Base-by-base conservation (phyloP, 2,329 filamentous ascomycete genomes). In the Pestalotiopsis sp. region DNA sequence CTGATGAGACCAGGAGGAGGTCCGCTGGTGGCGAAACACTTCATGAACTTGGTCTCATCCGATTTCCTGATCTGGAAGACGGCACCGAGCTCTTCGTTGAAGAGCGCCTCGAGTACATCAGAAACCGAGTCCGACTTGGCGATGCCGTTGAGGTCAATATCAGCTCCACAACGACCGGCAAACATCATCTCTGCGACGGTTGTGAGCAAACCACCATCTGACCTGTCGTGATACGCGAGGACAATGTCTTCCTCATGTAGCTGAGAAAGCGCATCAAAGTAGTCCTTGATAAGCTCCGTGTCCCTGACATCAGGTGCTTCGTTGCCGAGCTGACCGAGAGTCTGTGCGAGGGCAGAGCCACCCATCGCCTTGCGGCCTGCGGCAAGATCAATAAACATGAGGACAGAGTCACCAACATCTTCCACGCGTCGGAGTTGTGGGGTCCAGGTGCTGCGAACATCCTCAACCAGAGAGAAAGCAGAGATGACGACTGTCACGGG, bases 151-250 rank as follows among this genome's bases (percentile, higher is more conserved):
- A 98, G 85, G 85, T 93, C 92, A 69, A 98, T 85, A 73, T 97
- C 93, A 38, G 94, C 87, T 70, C 95, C 96, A 76, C 93, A 97
- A 68, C 95, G 92, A 36, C 96, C 96, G 39, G 96, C 95, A 79
- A 98, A 98, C 90, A 97, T 97, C 96, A 98, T 98, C 82, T 99
- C 96, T 2, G 91, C 93, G 41, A 98, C 83, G 5, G 95, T 95
- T 1, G 95, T 96, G 78, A 98, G 89, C 11, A 98, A 84, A 76
- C 96, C 96, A 79, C 95, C 96, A 79, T 98, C 95, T 0, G 94
- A 98, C 61, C 93, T 89, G 80, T 98, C 96, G 79, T 98, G 96
- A 79, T 98, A 98, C 3, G 95, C 95, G 25, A 98, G 88, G 12
- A 98, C 95, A 69, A 76, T 67, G n/a, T 72, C 71, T 38, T 70